Evolutionary conservation across 140 eudicot genomes (phyloP), one percentile per base, ranked within the genome.

Genomic region (Oenanthe javanica): DNA sequence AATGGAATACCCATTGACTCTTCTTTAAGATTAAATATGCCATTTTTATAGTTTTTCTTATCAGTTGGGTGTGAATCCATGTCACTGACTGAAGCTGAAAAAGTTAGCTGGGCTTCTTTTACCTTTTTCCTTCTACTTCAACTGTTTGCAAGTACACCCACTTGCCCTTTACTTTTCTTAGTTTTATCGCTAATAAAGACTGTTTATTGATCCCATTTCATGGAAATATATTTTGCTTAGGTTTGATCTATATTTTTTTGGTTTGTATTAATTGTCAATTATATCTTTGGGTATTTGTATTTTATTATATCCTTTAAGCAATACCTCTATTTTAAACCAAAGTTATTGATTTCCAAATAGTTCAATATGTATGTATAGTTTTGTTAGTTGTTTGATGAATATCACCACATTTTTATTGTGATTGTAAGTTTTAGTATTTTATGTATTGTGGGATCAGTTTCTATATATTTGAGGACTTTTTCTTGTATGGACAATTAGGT

Each of bases 1-100:
- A 75, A 49, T 27, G 79, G 25, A 75, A 75, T 75, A 48, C 63
- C 46, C 63, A 75, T 75, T 49, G 79, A 75, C 79, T 50, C 46
- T 47, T 48, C 40, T 75, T 48, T 73, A 15, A 42, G 50, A 14
- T 6, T 40, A 0, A 25, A 3, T 45, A 40, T 45, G 9, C 50
- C 55, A 40, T 11, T 74, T 46, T 74, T 46, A 46, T 31, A 23
- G 55, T 51, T 75, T 75, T 75, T 75, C 49, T 13, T 75, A 48
- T 25, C 4, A 49, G 23, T 49, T 75, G 49, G 38, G 43, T 25
- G 63, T 49, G 63, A 50, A 49, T 74, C 59, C 78, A 19, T 47
- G 78, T 74, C 78, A 74, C 40, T n/a, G 42, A 75, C 2, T 27
- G 64, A 49, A 36, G 74, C 79, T 49, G 19, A 19, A n/a, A 43